Base-by-base conservation (phyloP, 331 rosid species). In the Stylosanthes scabra region DNA sequence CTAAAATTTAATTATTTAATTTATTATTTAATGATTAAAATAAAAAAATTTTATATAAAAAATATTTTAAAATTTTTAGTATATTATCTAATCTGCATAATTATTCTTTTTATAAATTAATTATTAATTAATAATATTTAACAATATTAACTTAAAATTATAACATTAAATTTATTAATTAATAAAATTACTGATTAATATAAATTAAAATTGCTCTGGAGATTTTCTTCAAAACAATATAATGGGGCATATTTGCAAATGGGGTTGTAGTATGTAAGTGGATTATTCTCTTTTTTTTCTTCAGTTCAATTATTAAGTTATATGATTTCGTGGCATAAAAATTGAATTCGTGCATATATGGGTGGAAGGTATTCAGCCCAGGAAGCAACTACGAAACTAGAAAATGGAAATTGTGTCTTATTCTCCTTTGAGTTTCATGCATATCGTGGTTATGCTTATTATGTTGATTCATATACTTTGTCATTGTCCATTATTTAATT, bases 271-370 rank as follows among this genome's bases (percentile, higher is more conserved):
- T 31, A 31, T 31, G 66, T 60, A 20, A 25, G 41, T 60, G 15
- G 64, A 9, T 59, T 11, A 41, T 9, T 20, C 61, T 28, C 3
- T 4, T 59, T 20, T n/a, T 41, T 42, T 37, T 62, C 31, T 15
- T 62, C 49, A 39, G 67, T 62, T 61, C 67, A 62, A 62, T 62
- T 61, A 39, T 62, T 61, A 39, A 39, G 67, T 9, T 31, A 31
- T 31, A 31, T 31, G 37, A 14, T 14, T 62, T 49, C 67, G 29
- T 62, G 11, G 31, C 13, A 31, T 3, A 31, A 31, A 31, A 31
- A 31, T 39, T 39, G 49, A 44, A 15, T n/a, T 15, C 2, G 16
- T n/a, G 31, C 41, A 14, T 14, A 8, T 8, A 16, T 62, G 37
- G 5, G 37, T 31, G 37, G 3, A 31, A 31, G 1, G 5, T 40